Conservation (phyloP, 2,329 filamentous ascomycete genomes). For the Fusarium kyushuense region DNA sequence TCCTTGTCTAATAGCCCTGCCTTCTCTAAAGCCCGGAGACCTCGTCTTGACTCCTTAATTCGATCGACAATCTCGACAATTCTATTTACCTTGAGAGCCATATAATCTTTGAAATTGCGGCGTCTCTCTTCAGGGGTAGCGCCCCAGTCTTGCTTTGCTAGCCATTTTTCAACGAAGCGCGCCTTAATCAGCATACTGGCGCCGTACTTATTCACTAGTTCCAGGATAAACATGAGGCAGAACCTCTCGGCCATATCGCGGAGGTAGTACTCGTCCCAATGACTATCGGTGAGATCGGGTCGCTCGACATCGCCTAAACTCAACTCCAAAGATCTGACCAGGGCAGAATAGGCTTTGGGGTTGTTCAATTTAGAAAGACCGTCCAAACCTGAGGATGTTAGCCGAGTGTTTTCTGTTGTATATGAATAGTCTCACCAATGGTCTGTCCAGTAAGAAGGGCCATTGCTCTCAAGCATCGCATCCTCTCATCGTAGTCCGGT, state of each 20-base stretch:
- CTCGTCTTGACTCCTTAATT: conserved; percentile 63
- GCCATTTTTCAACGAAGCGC: conserved; percentile 77
- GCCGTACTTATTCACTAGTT: conserved; percentile 71
- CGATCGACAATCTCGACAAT: conserved; percentile 65
- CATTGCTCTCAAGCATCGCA: conserved; percentile 68
- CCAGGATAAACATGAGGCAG: conserved; percentile 67
- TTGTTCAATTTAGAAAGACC: conserved; percentile 63
- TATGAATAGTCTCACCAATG: conserved; percentile 41
- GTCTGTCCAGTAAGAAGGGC: conserved; percentile 64
- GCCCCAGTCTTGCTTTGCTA: conserved; percentile 79
- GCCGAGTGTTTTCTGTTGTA: neutral
- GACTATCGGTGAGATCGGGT: conserved; percentile 64
- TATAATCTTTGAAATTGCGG: conserved; percentile 66
- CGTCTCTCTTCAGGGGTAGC: conserved; percentile 63
- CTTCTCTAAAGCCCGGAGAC: conserved; percentile 63
- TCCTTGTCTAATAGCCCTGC: conserved; percentile 60
- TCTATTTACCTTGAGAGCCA: conserved; percentile 62
- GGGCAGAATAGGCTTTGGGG: conserved; percentile 64
- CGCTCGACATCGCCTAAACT: conserved; percentile 63
- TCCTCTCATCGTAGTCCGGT: conserved; percentile 69
- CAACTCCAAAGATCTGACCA: conserved; percentile 71
- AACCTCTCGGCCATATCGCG: conserved; percentile 72
- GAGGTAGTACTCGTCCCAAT: conserved; percentile 73
- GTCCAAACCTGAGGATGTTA: conserved; percentile 50
- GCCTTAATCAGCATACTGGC: conserved; percentile 70